Conservation (phyloP, 306 rosid species). For the Pyrus pyrifolia region DNA sequence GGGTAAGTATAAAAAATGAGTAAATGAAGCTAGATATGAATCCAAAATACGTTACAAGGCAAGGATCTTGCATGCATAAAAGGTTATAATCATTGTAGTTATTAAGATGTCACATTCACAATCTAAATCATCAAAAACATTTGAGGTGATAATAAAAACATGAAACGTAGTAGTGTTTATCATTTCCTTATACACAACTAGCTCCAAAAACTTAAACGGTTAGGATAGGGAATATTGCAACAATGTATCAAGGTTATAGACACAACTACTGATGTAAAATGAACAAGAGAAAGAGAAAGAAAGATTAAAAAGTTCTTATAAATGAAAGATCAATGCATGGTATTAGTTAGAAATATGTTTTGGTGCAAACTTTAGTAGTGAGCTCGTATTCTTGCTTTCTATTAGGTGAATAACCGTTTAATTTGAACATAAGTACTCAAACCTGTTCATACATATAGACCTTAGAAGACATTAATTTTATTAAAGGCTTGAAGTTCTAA, state of each 20-base stretch:
- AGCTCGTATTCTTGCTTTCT: background rate
- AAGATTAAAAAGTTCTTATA: background rate
- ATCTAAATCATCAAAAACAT: background rate
- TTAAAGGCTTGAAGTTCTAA: background rate
- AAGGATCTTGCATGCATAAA: background rate
- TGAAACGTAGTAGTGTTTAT: background rate
- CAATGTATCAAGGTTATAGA: background rate
- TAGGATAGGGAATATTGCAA: too few species aligned
- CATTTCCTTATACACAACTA: background rate
- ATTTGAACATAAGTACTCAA: background rate
- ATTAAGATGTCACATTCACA: background rate
- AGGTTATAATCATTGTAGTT: background rate
- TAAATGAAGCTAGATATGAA: background rate
- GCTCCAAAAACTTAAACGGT: background rate
- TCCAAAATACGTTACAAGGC: background rate
- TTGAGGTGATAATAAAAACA: background rate
- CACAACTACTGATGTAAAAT: background rate
- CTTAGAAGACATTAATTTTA: background rate
- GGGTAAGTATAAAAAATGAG: background rate
- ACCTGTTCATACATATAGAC: background rate
- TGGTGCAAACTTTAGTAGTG: background rate
- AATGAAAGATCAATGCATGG: background rate
- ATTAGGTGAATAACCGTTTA: background rate
- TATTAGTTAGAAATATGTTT: background rate
- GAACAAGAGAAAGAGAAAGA: background rate